These are phyloP conservation scores for Sungouiozyma ichnusensis DNA, from an alignment of 805 yeast genomes.

Conservation along the genomic window DNA sequence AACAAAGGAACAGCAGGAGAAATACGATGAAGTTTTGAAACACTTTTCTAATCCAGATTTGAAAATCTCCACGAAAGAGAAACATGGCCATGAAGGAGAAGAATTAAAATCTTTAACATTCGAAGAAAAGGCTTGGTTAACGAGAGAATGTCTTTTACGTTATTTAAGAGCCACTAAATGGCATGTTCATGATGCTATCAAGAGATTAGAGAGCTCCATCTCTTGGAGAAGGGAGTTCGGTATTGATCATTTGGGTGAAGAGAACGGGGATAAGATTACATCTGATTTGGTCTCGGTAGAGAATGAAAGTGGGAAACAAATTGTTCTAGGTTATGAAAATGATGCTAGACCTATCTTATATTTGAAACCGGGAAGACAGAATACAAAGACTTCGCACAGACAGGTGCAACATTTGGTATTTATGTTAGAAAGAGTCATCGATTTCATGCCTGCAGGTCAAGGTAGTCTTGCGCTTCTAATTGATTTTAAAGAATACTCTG, in stretches of 20 bases:
- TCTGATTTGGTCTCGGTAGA: constrained; percentile 50
- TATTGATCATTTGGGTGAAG: constrained; percentile 38
- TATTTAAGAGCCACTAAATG: constrained; percentile 92
- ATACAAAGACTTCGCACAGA: constrained; percentile 77
- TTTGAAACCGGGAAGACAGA: constrained; percentile 89
- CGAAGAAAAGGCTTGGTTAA: constrained; percentile 82
- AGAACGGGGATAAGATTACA: constrained; percentile 38
- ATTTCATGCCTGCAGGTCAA: constrained; percentile 94
- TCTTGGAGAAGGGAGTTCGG: constrained; percentile 96
- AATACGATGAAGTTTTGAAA: constrained; percentile 50
- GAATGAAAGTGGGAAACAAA: constrained; percentile 86
- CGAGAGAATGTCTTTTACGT: constrained; percentile 82
- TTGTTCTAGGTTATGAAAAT: constrained; percentile 82
- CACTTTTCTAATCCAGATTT: constrained; percentile 53
- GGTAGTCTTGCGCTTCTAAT: constrained; percentile 85
- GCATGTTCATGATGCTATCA: constrained; percentile 59
- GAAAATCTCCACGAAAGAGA: constrained; percentile 41
- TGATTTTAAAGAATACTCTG: constrained; percentile 72
- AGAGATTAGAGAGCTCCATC: constrained; percentile 64
- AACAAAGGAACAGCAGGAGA: constrained; percentile 42
- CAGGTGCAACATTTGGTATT: constrained; percentile 95
- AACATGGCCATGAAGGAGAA: constrained; percentile 23
- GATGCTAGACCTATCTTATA: constrained; percentile 87
- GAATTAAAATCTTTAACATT: constrained; percentile 26
- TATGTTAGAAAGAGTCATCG: constrained; percentile 85